Conservation (phyloP, 768 basidiomycete species). For the Mycena olivaceomarginata region DNA sequence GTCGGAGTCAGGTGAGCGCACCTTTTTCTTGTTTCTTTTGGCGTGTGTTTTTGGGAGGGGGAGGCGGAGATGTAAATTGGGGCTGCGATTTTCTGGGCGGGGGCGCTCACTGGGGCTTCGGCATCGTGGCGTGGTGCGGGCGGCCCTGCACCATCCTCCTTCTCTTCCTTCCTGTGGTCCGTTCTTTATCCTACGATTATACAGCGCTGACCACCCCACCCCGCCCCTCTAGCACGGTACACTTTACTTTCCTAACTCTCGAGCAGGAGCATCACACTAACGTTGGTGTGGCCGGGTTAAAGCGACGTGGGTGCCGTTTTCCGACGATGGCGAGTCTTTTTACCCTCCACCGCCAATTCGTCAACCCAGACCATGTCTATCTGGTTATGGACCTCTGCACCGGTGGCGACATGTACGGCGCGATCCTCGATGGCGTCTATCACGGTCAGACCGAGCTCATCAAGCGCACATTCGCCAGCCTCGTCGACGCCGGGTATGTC, state of each 20-base stretch:
- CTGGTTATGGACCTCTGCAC: conserved; percentile 61
- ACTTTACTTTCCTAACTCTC: not conserved
- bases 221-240: conserved; percentile 18
- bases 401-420: conserved; percentile 68
- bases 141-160: rapidly evolving
- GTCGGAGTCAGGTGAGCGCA: conserved; percentile 75
- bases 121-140: no score
- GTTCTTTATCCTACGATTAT: conserved; percentile 12
- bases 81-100: no score
- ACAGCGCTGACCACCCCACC: not conserved
- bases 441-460: conserved; percentile 68
- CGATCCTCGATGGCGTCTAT: conserved; percentile 64
- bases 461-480: conserved; percentile 68
- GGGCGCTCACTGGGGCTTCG: no score
- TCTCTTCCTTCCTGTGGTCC: not conserved
- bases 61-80: not conserved
- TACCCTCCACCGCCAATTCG: conserved; percentile 69
- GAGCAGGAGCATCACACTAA: no score
- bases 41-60: not conserved
- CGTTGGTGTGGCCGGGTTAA: no score
- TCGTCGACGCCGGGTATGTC: conserved; percentile 66
- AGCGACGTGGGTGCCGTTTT: conserved; percentile 83
- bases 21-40: not conserved
- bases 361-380: conserved; percentile 68
- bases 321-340: conserved; percentile 75